A percentile compares a stretch with the other conserved stretches of the same genome.
These are phyloP conservation scores for Euclidium syriacum DNA, from an alignment of 345 rosid species.

Conservation along the genomic window DNA sequence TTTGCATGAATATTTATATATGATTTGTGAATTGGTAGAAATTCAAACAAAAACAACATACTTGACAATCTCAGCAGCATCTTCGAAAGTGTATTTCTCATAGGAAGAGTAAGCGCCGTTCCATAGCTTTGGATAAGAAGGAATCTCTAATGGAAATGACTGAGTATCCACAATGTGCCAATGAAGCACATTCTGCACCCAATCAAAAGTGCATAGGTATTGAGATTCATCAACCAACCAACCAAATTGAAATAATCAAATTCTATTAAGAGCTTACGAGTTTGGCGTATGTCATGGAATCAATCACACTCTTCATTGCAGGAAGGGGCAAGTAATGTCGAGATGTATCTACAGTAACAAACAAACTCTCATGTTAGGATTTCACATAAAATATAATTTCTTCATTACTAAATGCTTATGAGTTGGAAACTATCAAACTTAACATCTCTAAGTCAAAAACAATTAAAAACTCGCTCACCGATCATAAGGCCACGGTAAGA, in stretches of 20 bases:
- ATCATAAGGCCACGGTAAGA: constrained; percentile 66
- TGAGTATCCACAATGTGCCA: constrained; percentile 76
- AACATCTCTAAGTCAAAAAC: too few relatives aligned
- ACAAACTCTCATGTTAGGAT: neutral
- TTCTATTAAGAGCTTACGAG: constrained; percentile 39
- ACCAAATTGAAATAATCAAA: neutral
- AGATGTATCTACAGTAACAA: constrained; percentile 56
- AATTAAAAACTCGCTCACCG: constrained; percentile 33
- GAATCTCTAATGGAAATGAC: constrained; percentile 68
- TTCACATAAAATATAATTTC: neutral
- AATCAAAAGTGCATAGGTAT: neutral
- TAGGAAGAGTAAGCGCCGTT: constrained; percentile 55
- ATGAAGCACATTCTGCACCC: constrained; percentile 59
- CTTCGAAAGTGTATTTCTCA: constrained; percentile 52
- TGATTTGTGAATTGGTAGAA: neutral
- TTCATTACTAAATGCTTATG: neutral
- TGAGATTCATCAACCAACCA: neutral
- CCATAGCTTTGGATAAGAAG: constrained; percentile 76
- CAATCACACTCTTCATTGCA: constrained; percentile 59
- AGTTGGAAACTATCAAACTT: too few relatives aligned
- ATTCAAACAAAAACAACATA: neutral
- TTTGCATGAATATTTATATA: neutral
- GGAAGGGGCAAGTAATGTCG: constrained; percentile 65
- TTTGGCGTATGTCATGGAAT: constrained; percentile 67
- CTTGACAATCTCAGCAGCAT: constrained; percentile 60